Base-by-base conservation (phyloP, 805 yeast species). In the Metschnikowia gruessii region DNA sequence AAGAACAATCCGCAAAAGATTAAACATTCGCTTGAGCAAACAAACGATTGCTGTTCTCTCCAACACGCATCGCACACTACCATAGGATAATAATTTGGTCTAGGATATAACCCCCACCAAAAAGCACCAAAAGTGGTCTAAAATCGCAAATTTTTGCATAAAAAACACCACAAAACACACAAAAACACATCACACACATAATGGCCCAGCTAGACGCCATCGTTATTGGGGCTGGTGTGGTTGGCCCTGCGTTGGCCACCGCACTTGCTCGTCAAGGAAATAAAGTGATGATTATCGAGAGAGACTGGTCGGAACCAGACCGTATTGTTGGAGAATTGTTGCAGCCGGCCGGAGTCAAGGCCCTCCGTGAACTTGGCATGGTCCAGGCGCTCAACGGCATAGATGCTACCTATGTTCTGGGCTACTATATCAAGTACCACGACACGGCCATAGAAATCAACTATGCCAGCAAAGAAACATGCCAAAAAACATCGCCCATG, bases 221-320 rank as follows among this genome's bases (percentile, higher is more conserved):
- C 35, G 85, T 94, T 21, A 82, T 94, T 33, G 99, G 99, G n/a
- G 97, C 98, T n/a, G 99, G 99, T 46, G 96, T 92, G 17, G 84
- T 89, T 19, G 99, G 99, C 1, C 97, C 99, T 2, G 83, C 92
- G 46, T 75, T 92, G 16, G 97, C 97, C 37, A 85, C 90, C 1
- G 90, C 87, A 3, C 69, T 94, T 45, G 98, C 96, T 1, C 77
- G 92, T 57, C 95, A 87, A 60, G 98, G 98, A 28, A 77, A 96
- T 55, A 76, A 77, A 42, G 97, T 94, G 7, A 65, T 85, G 43
- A 75, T 85, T 17, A 72, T 85, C 15, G 99, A 94, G 63, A 78
- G 97, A 52, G 97, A 89, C 61, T 87, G 97, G 88, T 65, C 80
- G 17, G 85, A 81, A 64, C 99, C 99, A 1, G 97, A 94, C 65